phyloP scores from a whole-genome alignment of 2,329 filamentous ascomycete species.

The Phialophora chinensis region DNA sequence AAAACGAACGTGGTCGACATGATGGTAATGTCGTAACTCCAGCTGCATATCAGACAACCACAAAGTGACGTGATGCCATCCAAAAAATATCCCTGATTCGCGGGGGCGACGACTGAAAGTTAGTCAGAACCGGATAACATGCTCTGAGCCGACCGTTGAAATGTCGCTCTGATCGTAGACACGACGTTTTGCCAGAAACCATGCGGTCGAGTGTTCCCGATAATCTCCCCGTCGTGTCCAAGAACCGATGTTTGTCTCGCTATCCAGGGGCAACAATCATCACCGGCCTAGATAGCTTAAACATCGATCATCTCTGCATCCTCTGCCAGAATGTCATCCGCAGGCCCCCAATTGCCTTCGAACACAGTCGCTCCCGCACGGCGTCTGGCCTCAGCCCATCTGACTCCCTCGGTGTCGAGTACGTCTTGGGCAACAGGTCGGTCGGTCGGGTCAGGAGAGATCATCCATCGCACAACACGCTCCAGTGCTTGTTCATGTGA shows the following conservation, averaged over 20 bases:
- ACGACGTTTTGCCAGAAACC: slow-evolving; percentile 12
- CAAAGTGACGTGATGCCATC: slow-evolving; percentile 9
- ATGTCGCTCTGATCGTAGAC: slow-evolving; percentile 10
- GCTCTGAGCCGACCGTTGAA: slow-evolving; percentile 6
- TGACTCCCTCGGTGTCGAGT: slow-evolving; percentile 73
- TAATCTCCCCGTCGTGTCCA: neutral
- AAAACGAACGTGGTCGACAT: slow-evolving; percentile 12
- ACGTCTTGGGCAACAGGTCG: slow-evolving; percentile 79
- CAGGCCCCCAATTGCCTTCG: slow-evolving; percentile 93
- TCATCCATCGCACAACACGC: slow-evolving; percentile 85
- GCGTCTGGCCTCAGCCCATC: slow-evolving; percentile 78
- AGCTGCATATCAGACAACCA: slow-evolving; percentile 22
- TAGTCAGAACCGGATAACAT: slow-evolving; percentile 13
- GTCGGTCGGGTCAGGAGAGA: slow-evolving; percentile 72
- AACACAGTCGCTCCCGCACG: slow-evolving; percentile 91
- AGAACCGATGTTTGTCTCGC: slow-evolving; percentile 9
- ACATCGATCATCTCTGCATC: slow-evolving; percentile 70
- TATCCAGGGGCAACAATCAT: slow-evolving; percentile 30
- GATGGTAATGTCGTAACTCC: slow-evolving; percentile 12
- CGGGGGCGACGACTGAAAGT: slow-evolving; percentile 4
- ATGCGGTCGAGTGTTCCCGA: slow-evolving; percentile 3
- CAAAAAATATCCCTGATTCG: slow-evolving; percentile 7
- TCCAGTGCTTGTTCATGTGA: slow-evolving; percentile 78
- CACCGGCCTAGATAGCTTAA: slow-evolving; percentile 43
- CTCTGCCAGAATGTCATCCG: slow-evolving; percentile 64